A percentile compares a stretch with the other conserved stretches of the same genome.
Evolutionary conservation across 371 early-diverging fungal species (phyloP).

Genomic region (Mucor lusitanicus): DNA sequence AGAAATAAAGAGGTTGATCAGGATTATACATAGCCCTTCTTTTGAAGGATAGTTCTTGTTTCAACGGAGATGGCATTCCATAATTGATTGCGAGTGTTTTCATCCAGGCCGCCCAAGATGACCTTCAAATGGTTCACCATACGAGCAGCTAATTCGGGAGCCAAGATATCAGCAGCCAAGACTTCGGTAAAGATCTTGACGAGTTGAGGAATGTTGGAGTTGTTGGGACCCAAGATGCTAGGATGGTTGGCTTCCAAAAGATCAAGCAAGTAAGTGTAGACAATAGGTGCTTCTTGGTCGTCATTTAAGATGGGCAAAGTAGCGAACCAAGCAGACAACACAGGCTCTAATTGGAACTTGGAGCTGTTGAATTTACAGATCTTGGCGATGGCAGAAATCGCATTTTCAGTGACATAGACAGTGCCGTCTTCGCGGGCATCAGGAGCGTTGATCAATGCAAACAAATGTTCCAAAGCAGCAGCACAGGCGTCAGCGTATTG

Average conservation of each 20-base stretch:
- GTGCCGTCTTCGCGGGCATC: conserved; percentile 73
- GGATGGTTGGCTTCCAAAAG: conserved; percentile 70
- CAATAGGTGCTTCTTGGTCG: conserved; percentile 79
- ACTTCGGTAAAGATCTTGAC: conserved; percentile 71
- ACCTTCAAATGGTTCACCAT: conserved; percentile 67
- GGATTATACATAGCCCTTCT: conserved; percentile 55
- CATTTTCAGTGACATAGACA: conserved; percentile 87
- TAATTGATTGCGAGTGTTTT: conserved; percentile 58
- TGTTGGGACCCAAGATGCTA: conserved; percentile 62
- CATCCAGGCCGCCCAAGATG: conserved; percentile 59
- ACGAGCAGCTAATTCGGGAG: conserved; percentile 57
- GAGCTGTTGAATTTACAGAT: conserved; percentile 68
- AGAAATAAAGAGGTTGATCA: background rate
- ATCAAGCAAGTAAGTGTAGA: conserved; percentile 78
- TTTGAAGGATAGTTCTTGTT: conserved; percentile 68
- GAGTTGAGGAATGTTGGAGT: conserved; percentile 64
- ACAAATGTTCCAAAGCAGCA: conserved; percentile 63
- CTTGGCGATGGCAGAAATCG: conserved; percentile 87
- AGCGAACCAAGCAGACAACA: conserved; percentile 75
- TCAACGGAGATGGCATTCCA: conserved; percentile 71
- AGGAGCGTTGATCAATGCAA: conserved; percentile 65
- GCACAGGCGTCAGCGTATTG: conserved; percentile 71
- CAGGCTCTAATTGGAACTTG: conserved; percentile 64
- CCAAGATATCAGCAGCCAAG: conserved; percentile 67
- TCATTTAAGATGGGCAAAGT: conserved; percentile 86